Base-by-base conservation (phyloP, 73 alveolate genomes). In the Paraurostyla sp. region DNA sequence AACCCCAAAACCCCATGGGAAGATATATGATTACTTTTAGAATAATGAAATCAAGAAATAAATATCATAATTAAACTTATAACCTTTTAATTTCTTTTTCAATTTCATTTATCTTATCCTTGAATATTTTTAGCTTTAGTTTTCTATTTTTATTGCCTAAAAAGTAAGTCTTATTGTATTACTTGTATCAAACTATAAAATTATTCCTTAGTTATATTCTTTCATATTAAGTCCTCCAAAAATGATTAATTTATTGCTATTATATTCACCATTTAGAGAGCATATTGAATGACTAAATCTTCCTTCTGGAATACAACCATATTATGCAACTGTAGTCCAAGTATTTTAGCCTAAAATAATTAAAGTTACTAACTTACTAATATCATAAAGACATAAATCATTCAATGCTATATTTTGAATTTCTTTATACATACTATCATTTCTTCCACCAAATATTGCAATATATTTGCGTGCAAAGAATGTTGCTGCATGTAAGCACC, bases 251-350 rank as follows among this genome's bases (percentile, higher is more conserved):
- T 81, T 30, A 36, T 30, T 43, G 35, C 71, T 49, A 33, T 49
- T 73, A 13, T 3, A 16, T 6, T 58, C 82, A 65, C 82, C 71
- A 3, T 20, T 15, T 9, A 81, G 56, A 6, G 25, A 40, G 40
- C 82, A 57, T 83, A 81, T 81, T 7, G 80, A 1, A 57, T 81
- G 91, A 32, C 83, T 45, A 35, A 42, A 81, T 59, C 91, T 52
- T 13, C 82, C 76, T 29, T 81, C 69, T 11, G 91, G 91, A 41
- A 58, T 41, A 58, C 76, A 81, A 22, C 91, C 91, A 81, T 33
- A 59, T 18, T 57, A 81, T 6, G 59, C 83, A 4, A 81, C 82
- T 15, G 71, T 42, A 9, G 23, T 33, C 91, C 91, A 81, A 38
- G 78, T 29, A 35, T 65, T 65, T 7, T 65, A 38, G 23, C 50